Conservation (phyloP, 495 filamentous ascomycete genomes). For the Aspergillus campestris region DNA sequence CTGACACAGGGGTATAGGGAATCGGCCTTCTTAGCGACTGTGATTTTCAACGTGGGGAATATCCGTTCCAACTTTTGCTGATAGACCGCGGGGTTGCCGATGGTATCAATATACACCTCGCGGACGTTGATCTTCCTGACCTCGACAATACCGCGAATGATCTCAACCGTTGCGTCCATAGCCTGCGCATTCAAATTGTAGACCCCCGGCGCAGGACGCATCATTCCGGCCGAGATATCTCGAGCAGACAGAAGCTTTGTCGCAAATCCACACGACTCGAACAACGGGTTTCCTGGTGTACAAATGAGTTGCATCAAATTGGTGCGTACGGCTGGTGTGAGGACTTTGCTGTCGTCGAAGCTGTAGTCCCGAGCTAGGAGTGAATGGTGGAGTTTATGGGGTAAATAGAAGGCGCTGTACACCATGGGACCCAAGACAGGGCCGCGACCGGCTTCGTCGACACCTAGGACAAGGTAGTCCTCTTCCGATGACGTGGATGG, state of each 20-base stretch:
- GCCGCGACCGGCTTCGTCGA: constrained; percentile 93
- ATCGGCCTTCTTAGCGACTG: constrained; percentile 94
- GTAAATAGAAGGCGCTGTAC: constrained; percentile 85
- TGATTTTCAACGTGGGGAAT: constrained; percentile 73
- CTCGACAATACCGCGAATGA: constrained; percentile 67
- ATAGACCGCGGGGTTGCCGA: constrained; percentile 73
- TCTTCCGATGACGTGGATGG: not conserved
- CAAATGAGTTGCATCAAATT: constrained; percentile 68
- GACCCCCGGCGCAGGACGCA: constrained; percentile 48
- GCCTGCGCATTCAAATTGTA: constrained; percentile 99
- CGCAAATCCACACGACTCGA: constrained; percentile 70
- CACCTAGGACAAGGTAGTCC: constrained; percentile 57
- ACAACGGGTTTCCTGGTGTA: constrained; percentile 54
- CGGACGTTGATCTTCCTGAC: constrained; percentile 65
- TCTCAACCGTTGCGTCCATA: constrained; percentile 83
- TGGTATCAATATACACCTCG: constrained; percentile 93
- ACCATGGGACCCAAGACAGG: constrained; percentile 97
- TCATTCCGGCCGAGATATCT: constrained; percentile 75
- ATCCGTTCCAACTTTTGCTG: constrained; percentile 75
- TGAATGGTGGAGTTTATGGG: constrained; percentile 53
- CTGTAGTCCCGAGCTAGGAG: constrained; percentile 68
- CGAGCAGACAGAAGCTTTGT: constrained; percentile 72
- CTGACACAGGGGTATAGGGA: constrained; percentile 87
- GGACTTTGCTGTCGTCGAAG: constrained; percentile 89
- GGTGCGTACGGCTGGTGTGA: constrained; percentile 65